Conservation (phyloP, 2,329 filamentous ascomycete species). For the Pseudocercospora crystallina region DNA sequence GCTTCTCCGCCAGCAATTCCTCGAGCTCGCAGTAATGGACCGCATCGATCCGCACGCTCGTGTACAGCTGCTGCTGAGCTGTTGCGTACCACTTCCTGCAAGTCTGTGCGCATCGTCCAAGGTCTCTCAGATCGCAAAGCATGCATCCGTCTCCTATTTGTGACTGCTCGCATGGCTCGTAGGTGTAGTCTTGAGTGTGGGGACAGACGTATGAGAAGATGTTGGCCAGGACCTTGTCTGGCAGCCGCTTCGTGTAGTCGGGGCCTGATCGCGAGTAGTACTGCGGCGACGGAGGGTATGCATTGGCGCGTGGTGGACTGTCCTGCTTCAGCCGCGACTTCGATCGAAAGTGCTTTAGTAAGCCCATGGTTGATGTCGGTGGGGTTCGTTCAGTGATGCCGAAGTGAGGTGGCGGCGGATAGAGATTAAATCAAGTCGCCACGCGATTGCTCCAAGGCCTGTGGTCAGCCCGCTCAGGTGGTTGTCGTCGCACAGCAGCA, state of each 20-base stretch:
- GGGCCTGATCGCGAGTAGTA: conserved; percentile 26
- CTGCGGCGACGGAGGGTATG: conserved; percentile 17
- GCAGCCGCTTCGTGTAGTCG: conserved; percentile 55
- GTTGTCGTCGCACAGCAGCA: no score
- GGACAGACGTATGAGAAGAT: conserved; percentile 85
- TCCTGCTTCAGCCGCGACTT: conserved; percentile 44
- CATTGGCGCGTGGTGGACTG: conserved; percentile 30
- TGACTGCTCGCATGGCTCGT: conserved; percentile 79
- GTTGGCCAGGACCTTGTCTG: conserved; percentile 66
- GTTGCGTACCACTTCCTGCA: conserved; percentile 68
- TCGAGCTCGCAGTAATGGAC: conserved; percentile 94
- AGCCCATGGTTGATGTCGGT: conserved; percentile 40
- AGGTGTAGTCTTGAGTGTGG: conserved; percentile 73
- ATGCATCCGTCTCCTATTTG: conserved; percentile 79
- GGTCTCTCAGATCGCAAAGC: conserved; percentile 88
- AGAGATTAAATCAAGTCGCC: no score
- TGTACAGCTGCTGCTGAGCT: conserved; percentile 64
- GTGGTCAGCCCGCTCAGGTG: no score
- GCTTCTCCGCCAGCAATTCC: conserved; percentile 73
- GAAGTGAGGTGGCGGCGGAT: no score
- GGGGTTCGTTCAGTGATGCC: no score
- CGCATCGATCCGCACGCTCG: conserved; percentile 86
- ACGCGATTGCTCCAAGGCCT: no score
- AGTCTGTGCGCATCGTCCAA: conserved; percentile 75
- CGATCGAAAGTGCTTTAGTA: conserved; percentile 51